These are phyloP conservation scores for Pyrrhoderma lamaoense DNA, from an alignment of 1,284 basidiomycete species.

Conservation along the genomic window DNA sequence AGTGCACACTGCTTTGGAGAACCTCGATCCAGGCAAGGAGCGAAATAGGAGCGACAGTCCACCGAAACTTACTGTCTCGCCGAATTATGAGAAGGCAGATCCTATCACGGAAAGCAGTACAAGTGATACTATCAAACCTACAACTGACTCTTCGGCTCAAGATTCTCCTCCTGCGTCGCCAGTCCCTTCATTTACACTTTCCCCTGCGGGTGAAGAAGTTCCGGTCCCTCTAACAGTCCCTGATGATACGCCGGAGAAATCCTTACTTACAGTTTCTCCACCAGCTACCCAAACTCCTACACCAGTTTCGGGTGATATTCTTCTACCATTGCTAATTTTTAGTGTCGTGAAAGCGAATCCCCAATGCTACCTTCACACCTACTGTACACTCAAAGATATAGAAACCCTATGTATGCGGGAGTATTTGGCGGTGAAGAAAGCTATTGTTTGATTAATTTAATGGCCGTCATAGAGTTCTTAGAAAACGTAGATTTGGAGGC, in stretches of 20 bases:
- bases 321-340: conserved; percentile 86
- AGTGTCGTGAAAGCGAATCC: conserved; percentile 89
- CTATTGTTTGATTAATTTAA: conserved; percentile 88
- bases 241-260: conserved; percentile 11
- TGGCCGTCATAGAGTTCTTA: conserved; percentile 90
- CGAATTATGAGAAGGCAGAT: background rate
- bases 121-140: conserved; percentile 7
- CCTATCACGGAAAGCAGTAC: conserved; percentile 3
- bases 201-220: background rate
- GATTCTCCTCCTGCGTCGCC: conserved; percentile 8
- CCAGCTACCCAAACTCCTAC: conserved; percentile 29
- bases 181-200: conserved; percentile 5
- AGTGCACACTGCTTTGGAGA: conserved; percentile 19
- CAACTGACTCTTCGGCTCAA: background rate
- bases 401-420: conserved; percentile 38
- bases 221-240: background rate
- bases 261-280: conserved; percentile 26
- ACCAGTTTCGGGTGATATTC: conserved; percentile 66
- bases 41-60: conserved; percentile 17
- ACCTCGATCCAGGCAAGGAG: conserved; percentile 15
- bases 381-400: conserved; percentile 80
- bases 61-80: conserved; percentile 19
- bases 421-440: conserved; percentile 75
- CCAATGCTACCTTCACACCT: conserved; percentile 79
- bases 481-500: conserved; percentile 85